These are phyloP conservation scores for Shiraia bambusicola DNA, from an alignment of 2,329 filamentous ascomycete species.

Conservation along the genomic window DNA sequence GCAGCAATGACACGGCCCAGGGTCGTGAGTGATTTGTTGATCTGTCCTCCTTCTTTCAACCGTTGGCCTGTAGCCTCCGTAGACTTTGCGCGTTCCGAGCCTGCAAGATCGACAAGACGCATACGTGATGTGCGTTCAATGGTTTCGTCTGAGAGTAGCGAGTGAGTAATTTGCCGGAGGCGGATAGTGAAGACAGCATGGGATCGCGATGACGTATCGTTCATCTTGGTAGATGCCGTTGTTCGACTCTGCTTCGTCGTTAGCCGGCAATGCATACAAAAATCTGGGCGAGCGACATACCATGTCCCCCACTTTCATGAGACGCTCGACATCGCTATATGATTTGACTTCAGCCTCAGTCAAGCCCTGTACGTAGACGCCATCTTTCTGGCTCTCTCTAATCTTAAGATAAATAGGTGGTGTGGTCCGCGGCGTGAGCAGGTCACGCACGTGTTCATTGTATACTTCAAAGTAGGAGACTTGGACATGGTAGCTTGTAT, in stretches of 20 bases:
- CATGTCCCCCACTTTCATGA: slow-evolving; percentile 86
- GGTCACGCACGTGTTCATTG: slow-evolving; percentile 96
- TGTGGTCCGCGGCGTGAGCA: slow-evolving; percentile 78
- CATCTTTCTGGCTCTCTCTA: slow-evolving; percentile 89
- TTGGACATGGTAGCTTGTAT: slow-evolving; percentile 94
- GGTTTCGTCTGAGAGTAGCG: slow-evolving; percentile 95
- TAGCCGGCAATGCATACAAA: slow-evolving; percentile 3
- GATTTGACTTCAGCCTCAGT: slow-evolving; percentile 90
- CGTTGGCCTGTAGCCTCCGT: slow-evolving; percentile 92
- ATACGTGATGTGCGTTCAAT: slow-evolving; percentile 94
- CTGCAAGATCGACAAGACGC: slow-evolving; percentile 89
- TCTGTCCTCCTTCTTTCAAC: slow-evolving; percentile 92
- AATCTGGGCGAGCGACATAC: slow-evolving; percentile 19
- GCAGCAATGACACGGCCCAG: slow-evolving; percentile 94
- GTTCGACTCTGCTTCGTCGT: slow-evolving; percentile 64
- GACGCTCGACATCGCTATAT: slow-evolving; percentile 81
- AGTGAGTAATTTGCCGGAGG: slow-evolving; percentile 96
- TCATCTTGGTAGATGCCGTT: slow-evolving; percentile 96
- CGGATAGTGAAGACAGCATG: slow-evolving; percentile 98
- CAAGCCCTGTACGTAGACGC: slow-evolving; percentile 94
- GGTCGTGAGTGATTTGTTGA: slow-evolving; percentile 98
- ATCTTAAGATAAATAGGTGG: slow-evolving; percentile 94
- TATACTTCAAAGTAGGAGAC: slow-evolving; percentile 99
- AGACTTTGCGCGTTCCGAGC: slow-evolving; percentile 90
- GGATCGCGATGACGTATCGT: slow-evolving; percentile 93